phyloP scores from a whole-genome alignment of 257 asterid species.

The Solanum virginianum region DNA sequence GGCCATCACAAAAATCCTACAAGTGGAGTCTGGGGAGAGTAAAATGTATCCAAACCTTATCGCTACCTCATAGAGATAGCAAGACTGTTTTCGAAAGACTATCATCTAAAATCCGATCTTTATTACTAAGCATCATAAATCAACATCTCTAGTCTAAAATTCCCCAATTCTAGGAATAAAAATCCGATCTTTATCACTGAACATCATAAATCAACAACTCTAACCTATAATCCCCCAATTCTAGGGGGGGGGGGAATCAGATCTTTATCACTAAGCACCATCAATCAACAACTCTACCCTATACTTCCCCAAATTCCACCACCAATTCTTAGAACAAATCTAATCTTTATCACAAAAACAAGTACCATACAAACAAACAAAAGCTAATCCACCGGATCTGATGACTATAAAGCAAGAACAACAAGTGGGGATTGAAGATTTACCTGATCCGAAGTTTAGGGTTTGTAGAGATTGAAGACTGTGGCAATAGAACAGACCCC shows the following conservation, averaged over 20 bases:
- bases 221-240: not conserved
- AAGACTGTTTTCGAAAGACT: no score
- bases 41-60: no score
- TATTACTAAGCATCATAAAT: not conserved
- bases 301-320: not conserved
- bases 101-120: no score
- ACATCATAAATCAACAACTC: not conserved
- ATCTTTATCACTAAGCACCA: not conserved
- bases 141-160: not conserved
- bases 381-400: not conserved
- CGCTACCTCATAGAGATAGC: no score
- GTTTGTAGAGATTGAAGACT: conserved; percentile 1
- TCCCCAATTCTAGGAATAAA: not conserved
- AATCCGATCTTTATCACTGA: not conserved
- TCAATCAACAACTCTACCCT: no score
- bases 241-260: not conserved
- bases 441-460: conserved; percentile 30
- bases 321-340: not conserved
- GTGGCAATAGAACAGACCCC: conserved; percentile 4
- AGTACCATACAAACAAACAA: not conserved
- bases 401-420: not conserved
- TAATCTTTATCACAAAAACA: not conserved
- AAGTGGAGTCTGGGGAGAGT: no score
- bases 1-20: no score
- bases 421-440: not conserved